Evolutionary conservation across 805 yeast species (phyloP), one percentile per base, ranked within the genome.

Genomic region (Candida maesae): DNA sequence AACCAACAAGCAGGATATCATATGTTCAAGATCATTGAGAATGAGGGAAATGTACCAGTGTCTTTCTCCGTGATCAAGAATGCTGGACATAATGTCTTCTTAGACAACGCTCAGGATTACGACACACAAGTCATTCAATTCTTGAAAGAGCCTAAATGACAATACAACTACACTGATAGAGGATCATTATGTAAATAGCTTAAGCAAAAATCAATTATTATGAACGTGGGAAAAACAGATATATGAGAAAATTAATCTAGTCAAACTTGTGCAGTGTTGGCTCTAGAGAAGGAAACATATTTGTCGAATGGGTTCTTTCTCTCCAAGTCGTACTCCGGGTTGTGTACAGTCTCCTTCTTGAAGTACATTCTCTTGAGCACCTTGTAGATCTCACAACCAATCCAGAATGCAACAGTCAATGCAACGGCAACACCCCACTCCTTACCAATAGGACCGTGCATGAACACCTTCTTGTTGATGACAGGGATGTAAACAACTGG

Each of bases 401-500:
- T 43, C 50, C 85, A 68, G 58, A 81, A 87, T 27, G 72, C 65
- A 5, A 76, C 42, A 4, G 82, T 65, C 46, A 79, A 73, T 0
- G 77, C 85, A 47, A 81, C 65, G 1, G 87, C 74, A 45, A 85
- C 62, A 13, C 85, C 91, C 95, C 95, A 87, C 66, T 86, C 95
- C 64, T 78, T 79, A 9, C 80, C 74, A 48, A 86, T 84, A 7
- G 80, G 77, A 23, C 61, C 67, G 61, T 87, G 95, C 52, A 81
- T 67, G 59, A 87, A 87, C 8, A 87, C 95, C 47, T 74, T 73
- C 33, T 70, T 65, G 61, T 87, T 87, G 57, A 87, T 85, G n/a
- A 84, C 95, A 6, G 96, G 95, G 49, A 87, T 87, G 63, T 86
- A 86, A 28, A 86, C 78, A 15, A 85, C 83, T 32, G 95, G 95